phyloP scores from a whole-genome alignment of 2,329 filamentous ascomycete species.

The Stylonectria norvegica region DNA sequence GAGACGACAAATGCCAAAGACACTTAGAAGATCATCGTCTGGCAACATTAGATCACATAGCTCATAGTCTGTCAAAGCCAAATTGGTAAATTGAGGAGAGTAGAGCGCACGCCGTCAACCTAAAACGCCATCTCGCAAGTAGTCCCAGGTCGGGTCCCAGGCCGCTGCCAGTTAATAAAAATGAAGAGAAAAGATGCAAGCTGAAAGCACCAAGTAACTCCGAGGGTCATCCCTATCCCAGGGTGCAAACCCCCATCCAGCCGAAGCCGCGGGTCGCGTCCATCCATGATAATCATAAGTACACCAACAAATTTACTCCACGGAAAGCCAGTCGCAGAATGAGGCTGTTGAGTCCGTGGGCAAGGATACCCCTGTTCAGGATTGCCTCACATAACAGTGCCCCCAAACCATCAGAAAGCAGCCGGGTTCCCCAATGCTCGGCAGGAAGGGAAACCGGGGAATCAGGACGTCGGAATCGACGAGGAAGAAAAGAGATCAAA shows the following conservation, averaged over 20 bases:
- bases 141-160: constrained; percentile 9
- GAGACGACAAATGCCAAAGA: too few relatives aligned
- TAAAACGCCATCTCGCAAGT: constrained; percentile 19
- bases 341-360: constrained; percentile 25
- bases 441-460: not conserved
- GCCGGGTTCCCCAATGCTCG: not conserved
- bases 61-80: too few relatives aligned
- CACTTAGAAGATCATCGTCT: too few relatives aligned
- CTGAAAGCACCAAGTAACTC: constrained; percentile 7
- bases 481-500: constrained; percentile 12
- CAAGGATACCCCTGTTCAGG: constrained; percentile 18
- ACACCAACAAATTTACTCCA: constrained; percentile 26
- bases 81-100: constrained; percentile 25
- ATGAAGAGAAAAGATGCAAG: constrained; percentile 9
- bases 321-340: constrained; percentile 22
- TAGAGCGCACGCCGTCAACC: constrained; percentile 18
- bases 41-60: too few relatives aligned
- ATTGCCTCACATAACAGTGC: constrained; percentile 25
- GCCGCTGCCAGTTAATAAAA: too few relatives aligned
- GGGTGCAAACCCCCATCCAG: constrained; percentile 14
- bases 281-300: constrained; percentile 19
- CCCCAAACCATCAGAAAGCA: not conserved
- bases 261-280: constrained; percentile 14
- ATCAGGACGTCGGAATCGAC: constrained; percentile 3
- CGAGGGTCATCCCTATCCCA: constrained; percentile 13